Conservation (phyloP, 2,329 filamentous ascomycete species). For the Pseudocercospora crystallina region DNA sequence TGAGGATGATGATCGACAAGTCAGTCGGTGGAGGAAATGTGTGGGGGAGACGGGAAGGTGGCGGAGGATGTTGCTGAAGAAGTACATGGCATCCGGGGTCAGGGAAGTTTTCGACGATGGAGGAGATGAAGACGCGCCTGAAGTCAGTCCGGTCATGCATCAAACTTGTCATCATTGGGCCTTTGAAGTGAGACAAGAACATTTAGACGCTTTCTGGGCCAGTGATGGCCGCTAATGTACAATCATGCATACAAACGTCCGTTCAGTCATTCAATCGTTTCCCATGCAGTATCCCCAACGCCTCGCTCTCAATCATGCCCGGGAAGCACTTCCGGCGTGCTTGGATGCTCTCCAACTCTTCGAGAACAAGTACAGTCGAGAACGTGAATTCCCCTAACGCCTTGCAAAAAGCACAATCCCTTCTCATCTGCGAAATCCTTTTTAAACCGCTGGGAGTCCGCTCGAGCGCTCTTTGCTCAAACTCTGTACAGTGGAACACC, state of each 20-base stretch:
- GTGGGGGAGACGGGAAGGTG: slow-evolving; percentile 54
- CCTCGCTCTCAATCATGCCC: too few relatives aligned
- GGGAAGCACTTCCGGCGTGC: too few relatives aligned
- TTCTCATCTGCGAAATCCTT: too few relatives aligned
- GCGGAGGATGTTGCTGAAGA: slow-evolving; percentile 53
- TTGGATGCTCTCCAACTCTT: too few relatives aligned
- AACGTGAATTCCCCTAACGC: too few relatives aligned
- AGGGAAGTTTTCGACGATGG: slow-evolving; percentile 50
- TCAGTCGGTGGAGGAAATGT: slow-evolving; percentile 54
- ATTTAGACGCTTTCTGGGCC: slow-evolving; percentile 51
- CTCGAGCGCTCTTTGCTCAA: too few relatives aligned
- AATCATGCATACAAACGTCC: background rate
- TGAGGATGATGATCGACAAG: slow-evolving; percentile 54
- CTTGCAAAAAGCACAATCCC: too few relatives aligned
- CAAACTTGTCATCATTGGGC: slow-evolving; percentile 60
- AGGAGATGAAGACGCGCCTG: slow-evolving; percentile 39
- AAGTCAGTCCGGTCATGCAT: slow-evolving; percentile 57
- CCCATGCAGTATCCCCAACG: too few relatives aligned
- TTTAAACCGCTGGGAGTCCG: too few relatives aligned
- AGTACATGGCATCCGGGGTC: slow-evolving; percentile 50
- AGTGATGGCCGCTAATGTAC: slow-evolving; percentile 6
- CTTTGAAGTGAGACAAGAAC: slow-evolving; percentile 52
- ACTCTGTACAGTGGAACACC: too few relatives aligned
- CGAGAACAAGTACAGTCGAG: too few relatives aligned
- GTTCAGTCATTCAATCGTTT: too few relatives aligned